Evolutionary conservation across 1,284 basidiomycete species (phyloP), one percentile per base, ranked within the genome.

Genomic region (Boletus smithii): DNA sequence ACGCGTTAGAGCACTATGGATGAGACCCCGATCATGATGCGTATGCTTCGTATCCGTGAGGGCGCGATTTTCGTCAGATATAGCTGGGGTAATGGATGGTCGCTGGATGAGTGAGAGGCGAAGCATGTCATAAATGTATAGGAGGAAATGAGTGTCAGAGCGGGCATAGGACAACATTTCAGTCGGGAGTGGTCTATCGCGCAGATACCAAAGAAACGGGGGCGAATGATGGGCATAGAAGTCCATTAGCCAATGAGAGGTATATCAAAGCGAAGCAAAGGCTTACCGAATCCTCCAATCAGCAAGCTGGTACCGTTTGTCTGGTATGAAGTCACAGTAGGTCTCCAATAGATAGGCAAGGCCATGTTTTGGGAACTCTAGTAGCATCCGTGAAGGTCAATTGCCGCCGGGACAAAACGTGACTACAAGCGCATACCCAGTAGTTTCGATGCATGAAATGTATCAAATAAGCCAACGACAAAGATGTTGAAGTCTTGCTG

Each of bases 401-500:
- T 45, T 24, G 14, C 14, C 11, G 9, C 5, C 23, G 36, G 31
- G 17, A 39, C 8, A 34, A 41, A 7, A 43, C 22, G 11, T 6
- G 36, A 23, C 13, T 26, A 24, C 6, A 20, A 32, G 31, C n/a
- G 49, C 74, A 44, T 60, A 89, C 88, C 83, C 44, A 97, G 73
- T 0, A 91, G 73, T 59, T 88, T 90, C 0, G 92, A 91, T 1
- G 95, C 95, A 59, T 98, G 94, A 65, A 85, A 98, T 0, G 97
- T 99, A 65, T 99, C 95, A 63, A 98, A 99, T 8, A 99, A 70
- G 53, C 93, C 91, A 51, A 99, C 94, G 39, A 98, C 76, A 67
- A 94, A 98, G 3, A 98, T 65, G 44, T 91, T 91, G 64, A 98
- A 93, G 65, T 99, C 89, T 65, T 93, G 89, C 66, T 99, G 95